Evolutionary conservation across 1,284 basidiomycete species (phyloP), one percentile per base, ranked within the genome.

Genomic region (Trametes polyzona): DNA sequence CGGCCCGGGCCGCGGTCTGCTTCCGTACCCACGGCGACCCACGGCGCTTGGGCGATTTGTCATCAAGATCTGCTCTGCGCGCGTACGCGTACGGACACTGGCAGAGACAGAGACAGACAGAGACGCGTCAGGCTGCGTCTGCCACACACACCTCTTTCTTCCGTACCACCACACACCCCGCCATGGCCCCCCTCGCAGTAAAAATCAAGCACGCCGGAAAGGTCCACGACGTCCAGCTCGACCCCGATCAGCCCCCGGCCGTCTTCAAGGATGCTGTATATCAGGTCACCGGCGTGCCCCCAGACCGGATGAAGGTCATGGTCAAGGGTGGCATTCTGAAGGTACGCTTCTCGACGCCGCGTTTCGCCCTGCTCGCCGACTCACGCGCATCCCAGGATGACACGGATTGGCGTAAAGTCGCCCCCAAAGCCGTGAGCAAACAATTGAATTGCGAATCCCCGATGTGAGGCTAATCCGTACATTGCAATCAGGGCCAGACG

Each of bases 281-380:
- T 67, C 81, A 88, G 55, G 77, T 81, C 39, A 98, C 95, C 0
- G 94, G 94, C 10, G 90, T 98, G 4, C 94, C 95, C 11, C 73
- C 84, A 47, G 94, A 96, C 67, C 83, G 95, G 47, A 96, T 97
- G 91, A 99, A 98, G 75, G 91, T 98, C 62, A 96, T 98, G 92
- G 82, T 96, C 71, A 98, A 97, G 72, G 93, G 93, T 46, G 93
- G 93, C n/a, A 82, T 93, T 65, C 82, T 97, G 71, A 95, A 94
- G 83, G 92, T 89, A 52, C 19, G 69, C 61, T 14, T 14, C n/a
- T 29, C 17, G 24, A 2, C 7, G 1, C 23, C 4, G 24, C 4
- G 10, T 16, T 5, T 4, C 6, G 14, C 12, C 12, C 33, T 26
- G 2, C n/a, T 4, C 12, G 2, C 10, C 11, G 24, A 29, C 48